Evolutionary conservation across 129 eudicot species (phyloP).

Genomic region (Flaveria ramosissima): DNA sequence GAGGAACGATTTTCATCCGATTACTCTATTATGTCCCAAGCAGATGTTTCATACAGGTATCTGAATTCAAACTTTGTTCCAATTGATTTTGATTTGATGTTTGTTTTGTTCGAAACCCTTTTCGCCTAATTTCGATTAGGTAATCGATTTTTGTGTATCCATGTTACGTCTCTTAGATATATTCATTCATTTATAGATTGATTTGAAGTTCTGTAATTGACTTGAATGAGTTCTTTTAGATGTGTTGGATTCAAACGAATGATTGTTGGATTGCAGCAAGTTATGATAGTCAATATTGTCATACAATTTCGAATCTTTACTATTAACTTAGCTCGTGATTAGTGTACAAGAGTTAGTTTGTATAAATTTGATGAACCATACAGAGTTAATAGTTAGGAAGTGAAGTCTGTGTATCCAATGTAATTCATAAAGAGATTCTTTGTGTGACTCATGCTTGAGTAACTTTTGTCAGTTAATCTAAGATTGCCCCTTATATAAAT

Average conservation of each 20-base stretch:
- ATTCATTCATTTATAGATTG: not conserved
- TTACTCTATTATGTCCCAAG: slow-evolving; percentile 54
- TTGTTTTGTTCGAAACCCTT: not conserved
- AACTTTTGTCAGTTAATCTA: not conserved
- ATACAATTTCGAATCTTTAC: too few species aligned
- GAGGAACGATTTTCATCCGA: slow-evolving; percentile 6
- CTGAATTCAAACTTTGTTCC: not conserved
- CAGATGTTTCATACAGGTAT: slow-evolving; percentile 71
- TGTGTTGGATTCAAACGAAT: not conserved
- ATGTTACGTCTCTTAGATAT: too few species aligned
- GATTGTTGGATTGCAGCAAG: not conserved
- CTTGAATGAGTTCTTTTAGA: not conserved
- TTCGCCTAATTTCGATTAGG: not conserved
- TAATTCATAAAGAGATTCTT: not conserved
- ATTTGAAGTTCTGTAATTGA: slow-evolving; percentile 1
- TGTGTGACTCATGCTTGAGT: not conserved
- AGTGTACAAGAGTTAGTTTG: too few species aligned
- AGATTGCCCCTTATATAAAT: not conserved
- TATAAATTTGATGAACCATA: too few species aligned
- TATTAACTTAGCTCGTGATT: too few species aligned
- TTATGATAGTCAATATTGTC: too few species aligned
- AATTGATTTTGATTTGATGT: not conserved
- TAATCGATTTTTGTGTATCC: too few species aligned
- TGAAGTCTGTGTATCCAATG: not conserved
- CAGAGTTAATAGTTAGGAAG: not conserved